Evolutionary conservation across 208 protist genomes (phyloP).

Genomic region (Acanthamoeba quina): DNA sequence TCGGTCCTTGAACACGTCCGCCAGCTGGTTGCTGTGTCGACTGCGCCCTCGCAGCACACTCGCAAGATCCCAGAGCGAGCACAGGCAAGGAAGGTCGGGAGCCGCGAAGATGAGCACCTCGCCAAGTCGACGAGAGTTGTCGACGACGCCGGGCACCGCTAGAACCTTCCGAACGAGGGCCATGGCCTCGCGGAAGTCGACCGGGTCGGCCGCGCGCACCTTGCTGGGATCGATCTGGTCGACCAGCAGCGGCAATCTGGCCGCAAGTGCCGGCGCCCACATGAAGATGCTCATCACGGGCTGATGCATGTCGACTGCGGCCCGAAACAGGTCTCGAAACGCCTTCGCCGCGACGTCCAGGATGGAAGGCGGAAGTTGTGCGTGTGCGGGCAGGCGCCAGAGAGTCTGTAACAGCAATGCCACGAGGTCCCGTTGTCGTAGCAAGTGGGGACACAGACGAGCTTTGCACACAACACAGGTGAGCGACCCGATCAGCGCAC

Average conservation of each 20-base stretch:
- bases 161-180: background rate
- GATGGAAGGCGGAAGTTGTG: too few relatives aligned
- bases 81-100: background rate
- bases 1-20: too few relatives aligned
- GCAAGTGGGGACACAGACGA: too few relatives aligned
- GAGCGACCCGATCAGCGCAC: too few relatives aligned
- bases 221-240: slow-evolving; percentile 1
- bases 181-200: background rate
- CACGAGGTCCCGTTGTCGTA: too few relatives aligned
- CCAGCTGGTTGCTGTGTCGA: too few relatives aligned
- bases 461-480: too few relatives aligned
- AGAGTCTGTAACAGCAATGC: too few relatives aligned
- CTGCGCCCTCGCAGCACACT: background rate
- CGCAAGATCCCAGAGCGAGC: background rate
- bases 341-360: too few relatives aligned
- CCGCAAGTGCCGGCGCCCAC: background rate
- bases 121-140: background rate
- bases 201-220: background rate
- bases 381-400: too few relatives aligned
- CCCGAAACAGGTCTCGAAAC: too few relatives aligned
- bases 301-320: background rate
- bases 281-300: background rate
- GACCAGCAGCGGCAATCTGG: background rate
- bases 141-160: background rate
- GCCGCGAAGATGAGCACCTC: background rate